Evolutionary conservation across 306 rosid genomes (phyloP).

Genomic region (Vigna hirtella): DNA sequence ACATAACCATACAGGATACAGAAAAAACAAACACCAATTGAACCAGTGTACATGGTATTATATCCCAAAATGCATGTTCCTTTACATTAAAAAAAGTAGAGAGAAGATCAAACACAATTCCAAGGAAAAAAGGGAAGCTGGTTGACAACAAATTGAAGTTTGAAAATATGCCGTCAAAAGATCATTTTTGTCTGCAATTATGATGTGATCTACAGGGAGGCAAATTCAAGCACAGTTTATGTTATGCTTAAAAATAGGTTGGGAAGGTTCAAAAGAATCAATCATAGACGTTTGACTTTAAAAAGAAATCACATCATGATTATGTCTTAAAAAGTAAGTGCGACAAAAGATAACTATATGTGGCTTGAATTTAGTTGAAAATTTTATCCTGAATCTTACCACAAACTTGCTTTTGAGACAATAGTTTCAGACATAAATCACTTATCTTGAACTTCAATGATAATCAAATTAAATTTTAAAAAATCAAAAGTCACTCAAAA

Average conservation of each 20-base stretch:
- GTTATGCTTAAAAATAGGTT: neutral
- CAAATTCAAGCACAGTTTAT: neutral
- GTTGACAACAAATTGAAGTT: slow-evolving; percentile 14
- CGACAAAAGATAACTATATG: neutral
- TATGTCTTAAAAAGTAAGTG: neutral
- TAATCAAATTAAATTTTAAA: neutral
- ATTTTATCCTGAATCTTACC: neutral
- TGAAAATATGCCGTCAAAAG: slow-evolving; percentile 4
- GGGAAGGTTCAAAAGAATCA: slow-evolving; percentile 1
- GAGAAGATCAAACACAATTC: slow-evolving; percentile 4
- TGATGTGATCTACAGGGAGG: neutral
- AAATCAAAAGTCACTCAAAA: neutral
- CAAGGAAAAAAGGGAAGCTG: slow-evolving; percentile 3
- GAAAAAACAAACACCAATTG: slow-evolving; percentile 23
- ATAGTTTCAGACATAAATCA: neutral
- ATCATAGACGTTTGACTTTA: neutral
- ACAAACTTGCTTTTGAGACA: neutral
- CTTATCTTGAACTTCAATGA: neutral
- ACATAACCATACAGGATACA: slow-evolving; percentile 14
- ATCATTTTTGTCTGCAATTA: slow-evolving; percentile 11
- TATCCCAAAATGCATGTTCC: slow-evolving; percentile 14
- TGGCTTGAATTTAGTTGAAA: neutral
- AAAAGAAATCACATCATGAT: neutral
- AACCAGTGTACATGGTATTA: neutral
- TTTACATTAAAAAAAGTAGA: neutral